Percentiles rank a stretch among this genome's conserved stretches.
Evolutionary conservation across 1,284 basidiomycete species (phyloP).

Genomic region (Naganishia sp.): DNA sequence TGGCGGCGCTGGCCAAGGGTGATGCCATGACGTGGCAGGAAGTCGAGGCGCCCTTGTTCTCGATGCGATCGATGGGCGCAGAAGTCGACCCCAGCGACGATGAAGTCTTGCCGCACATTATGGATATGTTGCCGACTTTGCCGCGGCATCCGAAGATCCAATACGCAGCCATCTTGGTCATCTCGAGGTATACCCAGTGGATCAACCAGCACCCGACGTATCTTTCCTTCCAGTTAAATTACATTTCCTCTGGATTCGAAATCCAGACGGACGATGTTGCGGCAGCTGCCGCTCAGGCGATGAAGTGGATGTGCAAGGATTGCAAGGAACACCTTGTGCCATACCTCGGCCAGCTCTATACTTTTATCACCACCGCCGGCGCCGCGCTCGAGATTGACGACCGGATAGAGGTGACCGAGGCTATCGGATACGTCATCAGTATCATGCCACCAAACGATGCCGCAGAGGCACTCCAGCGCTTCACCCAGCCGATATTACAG

Average conservation of each 20-base stretch:
- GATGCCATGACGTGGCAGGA: conserved; percentile 77
- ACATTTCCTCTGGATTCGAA: conserved; percentile 89
- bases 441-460: conserved; percentile 82
- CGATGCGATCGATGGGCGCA: conserved; percentile 97
- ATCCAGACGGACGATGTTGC: conserved; percentile 77
- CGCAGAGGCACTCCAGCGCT: conserved; percentile 78
- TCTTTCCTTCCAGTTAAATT: conserved; percentile 81
- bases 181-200: conserved; percentile 97
- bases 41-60: conserved; percentile 95
- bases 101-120: conserved; percentile 85
- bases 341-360: conserved; percentile 86
- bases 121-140: conserved; percentile 88
- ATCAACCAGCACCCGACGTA: conserved; percentile 86
- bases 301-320: conserved; percentile 96
- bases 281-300: conserved; percentile 91
- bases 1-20: conserved; percentile 61
- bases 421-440: conserved; percentile 90
- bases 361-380: conserved; percentile 78
- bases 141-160: conserved; percentile 88
- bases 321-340: conserved; percentile 92
- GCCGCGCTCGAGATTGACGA: conserved; percentile 74
- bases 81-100: conserved; percentile 84
- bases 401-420: conserved; percentile 87
- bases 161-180: conserved; percentile 92
- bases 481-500: conserved; percentile 64